Percentiles rank a stretch among this genome's conserved stretches.
These are phyloP conservation scores for Populus simonii DNA, from an alignment of 345 rosid genomes.

Conservation along the genomic window DNA sequence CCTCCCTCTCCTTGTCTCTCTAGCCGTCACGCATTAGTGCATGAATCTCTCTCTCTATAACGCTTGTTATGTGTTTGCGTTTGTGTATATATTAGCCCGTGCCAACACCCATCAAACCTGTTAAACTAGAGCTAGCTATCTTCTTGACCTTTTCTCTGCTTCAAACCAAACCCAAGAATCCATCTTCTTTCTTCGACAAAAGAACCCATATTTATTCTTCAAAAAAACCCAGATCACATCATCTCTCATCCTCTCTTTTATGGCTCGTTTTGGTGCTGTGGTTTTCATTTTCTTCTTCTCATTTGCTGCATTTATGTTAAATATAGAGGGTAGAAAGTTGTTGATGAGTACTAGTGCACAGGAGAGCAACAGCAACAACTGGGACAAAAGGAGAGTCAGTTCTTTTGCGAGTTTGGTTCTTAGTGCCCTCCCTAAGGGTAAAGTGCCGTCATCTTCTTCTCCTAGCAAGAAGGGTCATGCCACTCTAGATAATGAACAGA, in stretches of 20 bases:
- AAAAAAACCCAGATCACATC: neutral
- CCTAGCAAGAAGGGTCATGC: slow-evolving; percentile 73
- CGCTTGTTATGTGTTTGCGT: neutral
- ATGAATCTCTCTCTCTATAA: neutral
- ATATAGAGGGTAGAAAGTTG: slow-evolving; percentile 49
- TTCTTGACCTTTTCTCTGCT: neutral
- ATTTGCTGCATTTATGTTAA: slow-evolving; percentile 28
- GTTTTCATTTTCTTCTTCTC: slow-evolving; percentile 28
- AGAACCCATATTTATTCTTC: slow-evolving; percentile 10
- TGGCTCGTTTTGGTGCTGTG: slow-evolving; percentile 45
- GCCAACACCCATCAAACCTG: neutral
- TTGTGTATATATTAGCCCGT: neutral
- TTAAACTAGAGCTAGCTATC: neutral
- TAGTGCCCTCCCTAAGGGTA: slow-evolving; percentile 62
- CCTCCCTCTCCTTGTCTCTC: slow-evolving; percentile 4
- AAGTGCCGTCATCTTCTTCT: slow-evolving; percentile 52
- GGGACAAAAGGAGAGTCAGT: neutral
- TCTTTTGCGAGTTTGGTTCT: slow-evolving; percentile 40
- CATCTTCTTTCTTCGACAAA: neutral
- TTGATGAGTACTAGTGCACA: neutral
- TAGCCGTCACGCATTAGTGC: slow-evolving; percentile 8
- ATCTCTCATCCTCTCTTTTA: slow-evolving; percentile 11
- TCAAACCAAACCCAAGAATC: slow-evolving; percentile 5
- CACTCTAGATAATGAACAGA: slow-evolving; percentile 41
- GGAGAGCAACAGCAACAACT: neutral